Evolutionary conservation across 305 asterid species (phyloP), one percentile per base, ranked within the genome.

Genomic region (Fraxinus baroniana): DNA sequence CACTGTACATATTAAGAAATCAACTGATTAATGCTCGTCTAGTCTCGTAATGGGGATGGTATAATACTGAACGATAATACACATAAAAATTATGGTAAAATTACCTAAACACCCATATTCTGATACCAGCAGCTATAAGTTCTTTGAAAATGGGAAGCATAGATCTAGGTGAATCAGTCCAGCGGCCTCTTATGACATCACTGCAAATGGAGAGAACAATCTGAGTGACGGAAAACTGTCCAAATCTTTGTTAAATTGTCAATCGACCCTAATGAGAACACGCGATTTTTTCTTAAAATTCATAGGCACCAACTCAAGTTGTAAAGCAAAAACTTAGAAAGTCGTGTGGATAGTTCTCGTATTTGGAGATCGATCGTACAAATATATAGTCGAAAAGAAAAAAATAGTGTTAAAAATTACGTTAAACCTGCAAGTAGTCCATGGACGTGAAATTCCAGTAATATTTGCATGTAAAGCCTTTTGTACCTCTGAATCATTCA

Each of bases 21-120:
- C 35, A 68, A 73, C 10, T n/a, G 1, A 57, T 6, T 17, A 52
- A 52, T 17, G 64, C 3, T 5, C 22, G 60, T 0, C 17, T 41
- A 15, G 52, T 62, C 5, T 7, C 12, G 30, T 62, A 8, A 62
- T 1, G 6, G 4, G 10, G 26, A 62, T 2, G 3, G 17, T 24
- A 24, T 64, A 8, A 24, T 64, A 3, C 32, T 24, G 12, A 64
- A 62, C 6, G 22, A 57, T 18, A 57, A 18, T 52, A 17, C 22
- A 7, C 13, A 9, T 22, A 0, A 64, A 64, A 22, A 20, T 8
- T 3, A 49, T 0, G 1, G 20, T 57, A 17, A 68, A 68, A 83
- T 84, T 87, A 90, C 93, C 95, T 90, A 83, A 52, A 91, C 12
- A 91, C 90, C 95, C 95, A 91, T 87, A 91, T 86, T 76, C 91